Conservation (phyloP, 768 basidiomycete genomes). For the Boletus pseudopeckii region DNA sequence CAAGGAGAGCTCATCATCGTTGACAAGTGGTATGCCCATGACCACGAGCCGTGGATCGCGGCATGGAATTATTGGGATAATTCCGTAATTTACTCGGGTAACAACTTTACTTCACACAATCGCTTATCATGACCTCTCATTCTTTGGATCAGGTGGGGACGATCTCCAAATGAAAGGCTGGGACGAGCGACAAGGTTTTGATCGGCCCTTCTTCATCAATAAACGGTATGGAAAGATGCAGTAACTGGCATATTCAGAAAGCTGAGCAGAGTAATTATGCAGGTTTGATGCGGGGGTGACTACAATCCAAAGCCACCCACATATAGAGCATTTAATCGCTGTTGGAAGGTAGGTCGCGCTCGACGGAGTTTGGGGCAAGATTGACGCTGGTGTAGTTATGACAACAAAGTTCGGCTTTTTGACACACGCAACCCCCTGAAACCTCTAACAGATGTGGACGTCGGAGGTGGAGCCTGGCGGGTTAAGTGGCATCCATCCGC, state of each 20-base stretch:
- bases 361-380: background rate
- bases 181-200: slow-evolving; percentile 72
- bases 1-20: slow-evolving; percentile 42
- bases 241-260: background rate
- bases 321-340: slow-evolving; percentile 76
- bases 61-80: slow-evolving; percentile 88
- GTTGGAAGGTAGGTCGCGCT: slow-evolving; percentile 72
- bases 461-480: slow-evolving; percentile 94
- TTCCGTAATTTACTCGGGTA: slow-evolving; percentile 82
- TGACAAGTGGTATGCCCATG: slow-evolving; percentile 81
- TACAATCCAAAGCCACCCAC: slow-evolving; percentile 79
- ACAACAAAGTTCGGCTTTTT: slow-evolving; percentile 74
- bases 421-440: slow-evolving; percentile 67
- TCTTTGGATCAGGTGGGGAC: slow-evolving; percentile 71
- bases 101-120: slow-evolving; percentile 7
- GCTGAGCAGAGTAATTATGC: slow-evolving; percentile 2
- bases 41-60: slow-evolving; percentile 91
- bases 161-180: slow-evolving; percentile 87
- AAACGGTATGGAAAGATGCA: slow-evolving; percentile 47
- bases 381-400: slow-evolving; percentile 57
- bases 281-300: slow-evolving; percentile 95
- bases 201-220: slow-evolving; percentile 63
- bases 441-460: slow-evolving; percentile 57
- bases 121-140: background rate
- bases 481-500: slow-evolving; percentile 90